Evolutionary conservation across 768 basidiomycete genomes (phyloP), one percentile per base, ranked within the genome.

Genomic region (Collybia nuda): DNA sequence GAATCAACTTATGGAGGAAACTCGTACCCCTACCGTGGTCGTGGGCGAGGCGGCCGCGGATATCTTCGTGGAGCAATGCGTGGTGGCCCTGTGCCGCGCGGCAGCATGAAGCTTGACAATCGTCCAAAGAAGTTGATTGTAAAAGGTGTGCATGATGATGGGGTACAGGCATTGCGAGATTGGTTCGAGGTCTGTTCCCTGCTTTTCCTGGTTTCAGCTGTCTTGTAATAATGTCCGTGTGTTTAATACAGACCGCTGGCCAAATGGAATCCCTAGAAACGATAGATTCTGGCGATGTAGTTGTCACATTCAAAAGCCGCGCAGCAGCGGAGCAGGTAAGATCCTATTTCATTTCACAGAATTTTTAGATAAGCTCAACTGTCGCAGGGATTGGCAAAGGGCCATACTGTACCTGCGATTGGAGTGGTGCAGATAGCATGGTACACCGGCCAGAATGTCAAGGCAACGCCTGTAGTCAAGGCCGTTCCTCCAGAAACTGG

Each of bases 91-190:
- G 77, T 81, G 40, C 76, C 84, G 8, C 79, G 86, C 37, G 72
- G 76, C 8, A 92, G 85, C 59, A 88, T 96, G 87, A 89, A 89
- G 62, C 80, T 97, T 23, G 93, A 97, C 66, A 93, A 94, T 61
- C 82, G 93, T 15, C 89, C 93, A 8, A 88, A 85, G 71, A 86
- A 82, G 66, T 70, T 97, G 19, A 68, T 88, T 18, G 73, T 97
- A 23, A 86, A 90, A 61, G 89, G 86, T 32, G 81, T 80, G 7
- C 67, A 63, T 15, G 67, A 74, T 29, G 76, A 78, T 17, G 72
- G 73, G 24, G 54, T 82, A 26, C 82, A 85, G 53, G 76, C 80
- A 5, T 70, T 94, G 52, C 81, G 80, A 54, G 85, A 90, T 57
- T 95, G 90, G 88, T 96, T 87, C 63, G 89, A 92, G 78, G 85